Evolutionary conservation across 176 grass and related monocot species (phyloP).

Genomic region (Oryza glaberrima): DNA sequence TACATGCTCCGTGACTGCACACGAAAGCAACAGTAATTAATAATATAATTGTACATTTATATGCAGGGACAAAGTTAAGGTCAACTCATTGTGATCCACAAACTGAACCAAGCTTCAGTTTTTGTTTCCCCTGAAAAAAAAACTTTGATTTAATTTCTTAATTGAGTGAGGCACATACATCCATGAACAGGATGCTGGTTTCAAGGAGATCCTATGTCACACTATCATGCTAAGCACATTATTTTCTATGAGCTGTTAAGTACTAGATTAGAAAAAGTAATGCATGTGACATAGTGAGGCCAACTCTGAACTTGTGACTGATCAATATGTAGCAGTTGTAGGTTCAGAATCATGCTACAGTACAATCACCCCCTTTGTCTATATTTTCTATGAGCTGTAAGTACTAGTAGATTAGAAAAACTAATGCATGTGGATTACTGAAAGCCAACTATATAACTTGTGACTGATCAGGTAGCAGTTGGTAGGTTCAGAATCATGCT

Average conservation of each 20-base stretch:
- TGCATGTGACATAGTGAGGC: conserved; percentile 32
- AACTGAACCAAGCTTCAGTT: conserved; percentile 33
- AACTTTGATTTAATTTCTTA: conserved; percentile 26
- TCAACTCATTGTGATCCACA: conserved; percentile 35
- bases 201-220: conserved; percentile 39
- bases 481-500: conserved; percentile 39
- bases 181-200: conserved; percentile 45
- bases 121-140: neutral
- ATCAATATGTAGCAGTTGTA: conserved; percentile 27
- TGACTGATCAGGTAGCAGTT: conserved; percentile 35
- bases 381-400: conserved; percentile 17
- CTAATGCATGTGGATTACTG: conserved; percentile 30
- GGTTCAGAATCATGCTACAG: conserved; percentile 36
- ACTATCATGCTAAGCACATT: neutral
- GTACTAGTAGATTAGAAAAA: neutral
- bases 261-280: conserved; percentile 2
- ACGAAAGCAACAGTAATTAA: neutral
- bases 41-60: conserved; percentile 25
- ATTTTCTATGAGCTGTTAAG: conserved; percentile 37
- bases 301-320: conserved; percentile 31
- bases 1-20: conserved; percentile 28
- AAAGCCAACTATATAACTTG: conserved; percentile 9
- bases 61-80: conserved; percentile 41
- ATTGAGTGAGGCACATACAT: conserved; percentile 31
- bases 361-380: conserved; percentile 6